Percentiles rank a stretch among this genome's conserved stretches.
These are phyloP conservation scores for Beauveria bassiana DNA, from an alignment of 2,329 filamentous ascomycete genomes.

Conservation along the genomic window DNA sequence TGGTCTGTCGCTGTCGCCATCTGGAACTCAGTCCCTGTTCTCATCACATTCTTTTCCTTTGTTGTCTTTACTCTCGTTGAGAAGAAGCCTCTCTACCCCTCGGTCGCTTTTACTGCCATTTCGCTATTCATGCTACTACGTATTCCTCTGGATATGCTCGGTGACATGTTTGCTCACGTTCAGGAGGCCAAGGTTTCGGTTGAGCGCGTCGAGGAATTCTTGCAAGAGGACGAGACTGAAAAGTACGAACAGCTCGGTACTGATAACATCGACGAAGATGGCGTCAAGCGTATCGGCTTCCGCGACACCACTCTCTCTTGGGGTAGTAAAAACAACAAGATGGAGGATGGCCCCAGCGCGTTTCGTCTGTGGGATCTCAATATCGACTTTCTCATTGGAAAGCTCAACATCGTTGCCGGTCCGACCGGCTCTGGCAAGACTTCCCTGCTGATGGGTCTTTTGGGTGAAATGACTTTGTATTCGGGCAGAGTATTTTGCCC, in stretches of 20 bases:
- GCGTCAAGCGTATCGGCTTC: slow-evolving; percentile 74
- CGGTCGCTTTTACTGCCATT: slow-evolving; percentile 89
- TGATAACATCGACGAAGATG: slow-evolving; percentile 60
- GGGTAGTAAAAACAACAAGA: slow-evolving; percentile 61
- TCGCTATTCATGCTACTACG: slow-evolving; percentile 92
- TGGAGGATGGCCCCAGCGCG: slow-evolving; percentile 59
- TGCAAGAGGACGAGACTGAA: slow-evolving; percentile 89
- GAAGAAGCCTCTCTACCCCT: slow-evolving; percentile 81
- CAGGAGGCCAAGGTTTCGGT: slow-evolving; percentile 96
- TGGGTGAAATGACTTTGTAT: slow-evolving; percentile 90
- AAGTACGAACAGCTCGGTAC: slow-evolving; percentile 81
- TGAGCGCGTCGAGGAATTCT: slow-evolving; percentile 90
- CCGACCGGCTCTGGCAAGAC: slow-evolving; percentile 95
- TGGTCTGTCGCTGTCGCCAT: slow-evolving; percentile 90
- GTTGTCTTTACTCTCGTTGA: slow-evolving; percentile 86
- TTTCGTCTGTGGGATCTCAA: slow-evolving; percentile 80
- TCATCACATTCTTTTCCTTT: slow-evolving; percentile 97
- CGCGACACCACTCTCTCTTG: slow-evolving; percentile 80
- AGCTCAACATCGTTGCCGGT: slow-evolving; percentile 87
- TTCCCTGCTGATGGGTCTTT: slow-evolving; percentile 86
- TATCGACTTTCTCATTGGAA: slow-evolving; percentile 73
- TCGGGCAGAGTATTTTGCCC: slow-evolving; percentile 77
- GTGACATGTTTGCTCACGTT: slow-evolving; percentile 97
- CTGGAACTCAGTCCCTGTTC: slow-evolving; percentile 90
- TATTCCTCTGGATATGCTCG: slow-evolving; percentile 88